A percentile compares a stretch with the other conserved stretches of the same genome.
Conservation (phyloP, 176 grass and related monocot genomes). For the Phyllostachys edulis region DNA sequence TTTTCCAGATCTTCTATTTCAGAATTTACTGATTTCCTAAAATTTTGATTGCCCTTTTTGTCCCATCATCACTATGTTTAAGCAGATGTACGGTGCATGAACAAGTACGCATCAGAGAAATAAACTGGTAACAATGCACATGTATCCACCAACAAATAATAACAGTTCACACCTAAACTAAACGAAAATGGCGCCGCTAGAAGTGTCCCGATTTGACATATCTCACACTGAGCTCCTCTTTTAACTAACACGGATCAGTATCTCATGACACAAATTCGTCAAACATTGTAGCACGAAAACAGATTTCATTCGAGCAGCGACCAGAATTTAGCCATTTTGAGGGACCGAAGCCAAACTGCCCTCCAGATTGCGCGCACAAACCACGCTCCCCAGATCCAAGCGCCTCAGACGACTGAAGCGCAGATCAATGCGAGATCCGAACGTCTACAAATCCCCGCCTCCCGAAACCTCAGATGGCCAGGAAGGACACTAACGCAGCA, state of each 20-base stretch:
- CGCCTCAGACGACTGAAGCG: neutral
- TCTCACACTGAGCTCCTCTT: neutral
- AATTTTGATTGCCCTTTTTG: too few relatives aligned
- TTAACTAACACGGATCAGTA: neutral
- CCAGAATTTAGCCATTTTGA: neutral
- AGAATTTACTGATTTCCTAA: neutral
- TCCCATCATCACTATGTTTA: neutral
- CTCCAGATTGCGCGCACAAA: neutral
- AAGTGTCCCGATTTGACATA: neutral
- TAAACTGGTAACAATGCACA: neutral
- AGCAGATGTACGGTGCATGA: neutral
- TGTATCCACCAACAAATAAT: neutral
- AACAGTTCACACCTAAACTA: neutral
- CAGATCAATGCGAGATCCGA: constrained; percentile 3
- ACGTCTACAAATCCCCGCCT: neutral
- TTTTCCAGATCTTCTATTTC: neutral
- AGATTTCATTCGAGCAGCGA: neutral
- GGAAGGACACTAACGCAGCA: neutral
- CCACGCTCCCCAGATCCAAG: constrained; percentile 2
- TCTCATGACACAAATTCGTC: neutral
- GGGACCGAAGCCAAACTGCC: neutral
- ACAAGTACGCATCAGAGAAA: neutral
- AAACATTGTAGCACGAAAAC: neutral
- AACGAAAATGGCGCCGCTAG: neutral
- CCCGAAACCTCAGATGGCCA: neutral